Evolutionary conservation across 2,329 filamentous ascomycete species (phyloP), one percentile per base, ranked within the genome.

Genomic region (Paecilomyces formosus): DNA sequence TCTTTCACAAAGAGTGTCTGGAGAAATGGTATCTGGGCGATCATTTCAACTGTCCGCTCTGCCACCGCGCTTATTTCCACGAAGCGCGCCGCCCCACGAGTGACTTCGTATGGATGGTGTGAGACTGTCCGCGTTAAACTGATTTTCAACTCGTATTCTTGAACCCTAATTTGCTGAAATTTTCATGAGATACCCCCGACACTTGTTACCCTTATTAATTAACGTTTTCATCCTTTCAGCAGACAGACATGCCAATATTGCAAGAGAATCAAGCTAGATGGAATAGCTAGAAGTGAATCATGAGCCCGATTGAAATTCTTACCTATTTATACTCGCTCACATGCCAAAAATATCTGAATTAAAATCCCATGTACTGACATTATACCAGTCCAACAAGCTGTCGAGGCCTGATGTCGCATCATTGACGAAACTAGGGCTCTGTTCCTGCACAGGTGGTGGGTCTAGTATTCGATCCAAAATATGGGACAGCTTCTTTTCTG

Each of bases 21-120:
- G 73, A 75, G 49, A 73, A 70, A 59, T 75, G 73, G 73, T 75
- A 71, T 56, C 62, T 75, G 45, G 66, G 71, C 12, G 68, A 73
- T 61, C 73, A 75, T 53, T 74, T 68, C 57, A 72, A 73, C 52
- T 75, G 73, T 53, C 73, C 72, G 18, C 63, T 75, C 28, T 75
- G 73, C 53, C 71, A 75, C 49, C 62, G 68, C 6, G 67, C 69
- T 1, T 75, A 74, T 65, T 75, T 66, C 39, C 62, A 69, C 53
- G 69, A 72, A 51, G 58, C 64, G 31, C 65, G 66, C 53, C 66
- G 66, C 8, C 54, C 60, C 3, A 21, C 28, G 7, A 65, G 64
- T 28, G 70, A 74, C 55, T 74, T 70, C 66, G 66, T 73, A 30
- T 73, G 71, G 71, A 71, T 74, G 68, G 72, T 73, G 59, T 71